phyloP scores from a whole-genome alignment of 2,329 filamentous ascomycete species.

The Cordyceps farinosa region DNA sequence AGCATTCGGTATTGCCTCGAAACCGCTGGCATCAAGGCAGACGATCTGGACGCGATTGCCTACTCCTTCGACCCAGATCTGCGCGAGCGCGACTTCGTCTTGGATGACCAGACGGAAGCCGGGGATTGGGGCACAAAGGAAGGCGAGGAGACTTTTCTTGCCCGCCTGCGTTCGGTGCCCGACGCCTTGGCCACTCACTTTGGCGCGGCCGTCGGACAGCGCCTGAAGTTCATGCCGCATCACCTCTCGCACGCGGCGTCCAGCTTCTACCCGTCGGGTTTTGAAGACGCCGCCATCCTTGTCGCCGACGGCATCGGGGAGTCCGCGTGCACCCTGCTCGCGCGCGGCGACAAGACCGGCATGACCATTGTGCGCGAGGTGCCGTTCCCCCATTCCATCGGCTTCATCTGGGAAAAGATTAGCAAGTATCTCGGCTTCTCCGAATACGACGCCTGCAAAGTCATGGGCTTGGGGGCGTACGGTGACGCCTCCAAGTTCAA shows the following conservation, averaged over 20 bases:
- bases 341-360: constrained; percentile 19
- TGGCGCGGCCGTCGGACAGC: not conserved
- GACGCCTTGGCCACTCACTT: constrained; percentile 3
- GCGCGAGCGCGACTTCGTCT: not conserved
- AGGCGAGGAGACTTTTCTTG: constrained; percentile 8
- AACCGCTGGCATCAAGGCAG: not conserved
- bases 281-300: constrained; percentile 8
- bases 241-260: constrained; percentile 11
- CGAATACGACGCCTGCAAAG: constrained; percentile 12
- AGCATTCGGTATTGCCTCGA: constrained; percentile 9
- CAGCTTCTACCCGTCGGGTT: constrained; percentile 9
- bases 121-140: constrained; percentile 10
- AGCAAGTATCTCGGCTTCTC: constrained; percentile 13
- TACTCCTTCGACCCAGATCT: constrained; percentile 10
- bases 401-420: constrained; percentile 12
- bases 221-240: constrained; percentile 6
- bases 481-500: constrained; percentile 3
- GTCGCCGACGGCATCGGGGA: constrained; percentile 14
- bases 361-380: constrained; percentile 22
- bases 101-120: constrained; percentile 8
- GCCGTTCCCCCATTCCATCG: constrained; percentile 8
- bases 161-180: constrained; percentile 1
- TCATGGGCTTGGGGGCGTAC: constrained; percentile 9
- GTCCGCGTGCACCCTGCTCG: constrained; percentile 5
- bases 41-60: constrained; percentile 9